Conservation (phyloP, 2,329 filamentous ascomycete species). For the Ascochyta fabae region DNA sequence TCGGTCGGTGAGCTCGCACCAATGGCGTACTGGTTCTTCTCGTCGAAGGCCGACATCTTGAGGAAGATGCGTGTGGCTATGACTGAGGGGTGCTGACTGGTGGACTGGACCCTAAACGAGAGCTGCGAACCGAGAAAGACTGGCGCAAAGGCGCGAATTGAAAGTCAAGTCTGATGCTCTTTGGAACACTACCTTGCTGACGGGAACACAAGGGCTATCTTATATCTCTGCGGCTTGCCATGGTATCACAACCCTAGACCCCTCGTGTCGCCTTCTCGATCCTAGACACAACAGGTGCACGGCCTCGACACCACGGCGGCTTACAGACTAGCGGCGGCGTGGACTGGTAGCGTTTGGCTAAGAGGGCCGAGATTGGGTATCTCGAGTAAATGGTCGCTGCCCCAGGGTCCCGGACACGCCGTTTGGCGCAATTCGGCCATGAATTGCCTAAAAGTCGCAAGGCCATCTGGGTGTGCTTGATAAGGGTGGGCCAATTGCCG, state of each 20-base stretch:
- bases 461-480: conserved; percentile 24
- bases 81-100: conserved; percentile 4
- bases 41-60: conserved; percentile 35
- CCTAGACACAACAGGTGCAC: conserved; percentile 23
- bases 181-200: conserved; percentile 12
- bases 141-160: conserved; percentile 25
- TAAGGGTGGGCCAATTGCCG: conserved; percentile 28
- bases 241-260: conserved; percentile 25
- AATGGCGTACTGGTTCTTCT: conserved; percentile 38
- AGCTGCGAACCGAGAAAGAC: conserved; percentile 13
- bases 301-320: conserved; percentile 15
- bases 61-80: neutral
- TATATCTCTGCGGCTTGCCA: conserved; percentile 30
- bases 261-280: conserved; percentile 13
- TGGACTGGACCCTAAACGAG: conserved; percentile 9
- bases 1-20: conserved; percentile 17
- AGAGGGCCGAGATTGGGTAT: conserved; percentile 28
- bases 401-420: conserved; percentile 20
- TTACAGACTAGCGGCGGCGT: conserved; percentile 27
- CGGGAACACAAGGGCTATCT: conserved; percentile 30
- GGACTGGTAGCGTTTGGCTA: conserved; percentile 19
- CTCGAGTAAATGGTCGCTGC: conserved; percentile 23
- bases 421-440: conserved; percentile 21
- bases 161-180: conserved; percentile 26
- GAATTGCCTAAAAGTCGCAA: conserved; percentile 24